Base-by-base conservation (phyloP, 2,329 filamentous ascomycete species). In the Ophiostoma ips region DNA sequence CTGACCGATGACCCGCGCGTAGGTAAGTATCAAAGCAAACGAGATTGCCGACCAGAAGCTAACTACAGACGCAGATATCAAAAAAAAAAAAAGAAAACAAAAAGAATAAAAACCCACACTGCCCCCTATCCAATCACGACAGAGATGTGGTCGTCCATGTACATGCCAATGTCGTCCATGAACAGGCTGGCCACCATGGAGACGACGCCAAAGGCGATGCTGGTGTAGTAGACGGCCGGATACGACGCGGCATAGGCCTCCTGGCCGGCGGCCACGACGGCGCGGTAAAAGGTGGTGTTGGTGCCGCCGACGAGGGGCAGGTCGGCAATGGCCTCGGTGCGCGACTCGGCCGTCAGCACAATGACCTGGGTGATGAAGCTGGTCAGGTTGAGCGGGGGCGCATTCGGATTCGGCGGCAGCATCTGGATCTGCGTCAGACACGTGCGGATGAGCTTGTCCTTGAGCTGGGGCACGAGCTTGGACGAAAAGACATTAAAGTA, bases 191-290 rank as follows among this genome's bases (percentile, higher is more conserved):
- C 69, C n/a, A 80, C 47, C 45, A 81, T 75, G 5, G 72, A 71
- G 0, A 78, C 59, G 0, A 55, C 67, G 0, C 79, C 79, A 60
- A 82, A 83, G 0, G 71, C 52, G 59, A 83, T 79, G 59, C 75
- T 79, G 24, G 69, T 68, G 60, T 76, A 76, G 58, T 81, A 83
- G 3, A 80, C 76, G 58, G 69, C 80, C 44, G 72, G 71, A 55
- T 82, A 83, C 10, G 71, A 72, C 46, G 73, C 66, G 0, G 77
- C 69, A 60, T 71, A 83, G 0, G 77, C 75, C 48, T 73, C 58
- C 55, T 76, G 72, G 0, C 77, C 75, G 1, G 75, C 75, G 3
- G 58, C 56, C 1, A 83, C 68, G 1, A 65, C 67, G 16, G 72
- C 65, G 41, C 73, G 72, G n/a, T 48, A 53, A 8, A 56, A 45